Percentiles rank a stretch among this genome's conserved stretches.
phyloP scores from a whole-genome alignment of 768 basidiomycete species.

The Boletus subparvulus region DNA sequence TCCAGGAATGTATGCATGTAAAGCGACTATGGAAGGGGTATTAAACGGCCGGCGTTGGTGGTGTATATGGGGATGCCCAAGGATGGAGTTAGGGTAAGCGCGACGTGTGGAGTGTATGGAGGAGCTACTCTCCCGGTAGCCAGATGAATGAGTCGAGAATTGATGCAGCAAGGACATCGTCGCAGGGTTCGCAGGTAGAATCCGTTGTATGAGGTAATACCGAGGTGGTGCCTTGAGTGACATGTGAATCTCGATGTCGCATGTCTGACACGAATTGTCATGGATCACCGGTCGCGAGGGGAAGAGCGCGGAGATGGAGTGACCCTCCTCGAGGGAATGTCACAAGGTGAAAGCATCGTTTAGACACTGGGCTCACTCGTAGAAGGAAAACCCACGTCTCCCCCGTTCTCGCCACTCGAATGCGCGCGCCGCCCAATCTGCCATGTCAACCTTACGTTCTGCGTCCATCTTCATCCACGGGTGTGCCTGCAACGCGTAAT shows the following conservation, averaged over 20 bases:
- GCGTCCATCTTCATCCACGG: conserved; percentile 70
- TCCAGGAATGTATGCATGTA: conserved; percentile 13
- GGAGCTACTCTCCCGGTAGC: neutral
- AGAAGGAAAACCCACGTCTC: conserved; percentile 16
- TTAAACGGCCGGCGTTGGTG: conserved; percentile 30
- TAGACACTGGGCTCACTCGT: conserved; percentile 23
- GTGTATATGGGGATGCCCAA: conserved; percentile 9
- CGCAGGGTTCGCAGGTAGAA: neutral
- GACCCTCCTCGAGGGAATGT: conserved; percentile 16
- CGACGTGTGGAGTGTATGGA: neutral
- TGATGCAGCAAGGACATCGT: neutral
- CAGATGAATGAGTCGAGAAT: neutral
- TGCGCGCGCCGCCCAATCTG: conserved; percentile 70
- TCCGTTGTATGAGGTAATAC: neutral
- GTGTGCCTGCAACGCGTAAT: conserved; percentile 50
- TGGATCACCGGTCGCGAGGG: conserved; percentile 23
- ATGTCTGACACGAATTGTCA: neutral
- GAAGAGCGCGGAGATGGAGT: conserved; percentile 23
- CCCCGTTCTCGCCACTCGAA: conserved; percentile 37
- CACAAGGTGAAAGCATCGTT: conserved; percentile 3
- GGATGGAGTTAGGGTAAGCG: neutral
- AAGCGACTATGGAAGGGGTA: conserved; percentile 21
- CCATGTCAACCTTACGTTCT: conserved; percentile 75
- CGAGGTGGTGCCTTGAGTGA: neutral
- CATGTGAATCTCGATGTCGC: conserved; percentile 1